Evolutionary conservation across 352 stramenopile genomes (phyloP).

Genomic region (Phytophthora fragariaefolia): DNA sequence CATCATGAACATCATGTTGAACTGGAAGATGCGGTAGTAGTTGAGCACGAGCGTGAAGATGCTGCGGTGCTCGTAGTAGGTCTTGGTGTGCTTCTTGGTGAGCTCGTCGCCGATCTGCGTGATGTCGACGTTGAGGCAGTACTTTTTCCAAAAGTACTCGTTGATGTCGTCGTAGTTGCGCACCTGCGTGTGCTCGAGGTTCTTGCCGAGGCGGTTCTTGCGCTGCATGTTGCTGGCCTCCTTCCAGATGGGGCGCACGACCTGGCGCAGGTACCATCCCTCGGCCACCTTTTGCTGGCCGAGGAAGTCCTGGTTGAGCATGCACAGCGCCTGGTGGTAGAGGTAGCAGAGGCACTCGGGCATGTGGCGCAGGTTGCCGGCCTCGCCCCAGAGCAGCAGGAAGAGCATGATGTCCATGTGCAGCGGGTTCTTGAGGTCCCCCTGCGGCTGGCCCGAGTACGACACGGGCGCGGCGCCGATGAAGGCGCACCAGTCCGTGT

Average conservation of each 20-base stretch:
- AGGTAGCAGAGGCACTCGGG: constrained; percentile 97
- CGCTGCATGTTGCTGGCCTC: constrained; percentile 71
- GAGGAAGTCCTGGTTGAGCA: constrained; percentile 68
- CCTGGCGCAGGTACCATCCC: constrained; percentile 64
- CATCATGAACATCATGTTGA: constrained; percentile 83
- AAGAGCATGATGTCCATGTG: constrained; percentile 95
- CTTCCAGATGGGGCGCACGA: constrained; percentile 68
- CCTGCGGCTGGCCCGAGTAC: constrained; percentile 49
- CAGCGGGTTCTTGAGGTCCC: constrained; percentile 62
- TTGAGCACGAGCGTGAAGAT: constrained; percentile 81
- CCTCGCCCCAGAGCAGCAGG: constrained; percentile 97
- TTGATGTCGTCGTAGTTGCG: constrained; percentile 87
- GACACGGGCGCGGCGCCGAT: constrained; percentile 40
- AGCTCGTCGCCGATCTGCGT: constrained; percentile 58
- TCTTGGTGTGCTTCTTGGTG: constrained; percentile 73
- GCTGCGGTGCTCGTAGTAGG: constrained; percentile 78
- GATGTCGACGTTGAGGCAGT: constrained; percentile 64
- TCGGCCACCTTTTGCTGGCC: constrained; percentile 50
- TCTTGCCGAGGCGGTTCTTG: constrained; percentile 68
- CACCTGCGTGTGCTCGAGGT: constrained; percentile 70
- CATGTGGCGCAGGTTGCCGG: constrained; percentile 95
- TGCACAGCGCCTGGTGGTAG: constrained; percentile 86
- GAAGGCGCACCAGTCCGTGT: constrained; percentile 71
- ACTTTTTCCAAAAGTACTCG: constrained; percentile 82
- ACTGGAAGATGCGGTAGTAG: constrained; percentile 85